Conservation (phyloP, 1,284 basidiomycete genomes). For the Ganoderma sinense region DNA sequence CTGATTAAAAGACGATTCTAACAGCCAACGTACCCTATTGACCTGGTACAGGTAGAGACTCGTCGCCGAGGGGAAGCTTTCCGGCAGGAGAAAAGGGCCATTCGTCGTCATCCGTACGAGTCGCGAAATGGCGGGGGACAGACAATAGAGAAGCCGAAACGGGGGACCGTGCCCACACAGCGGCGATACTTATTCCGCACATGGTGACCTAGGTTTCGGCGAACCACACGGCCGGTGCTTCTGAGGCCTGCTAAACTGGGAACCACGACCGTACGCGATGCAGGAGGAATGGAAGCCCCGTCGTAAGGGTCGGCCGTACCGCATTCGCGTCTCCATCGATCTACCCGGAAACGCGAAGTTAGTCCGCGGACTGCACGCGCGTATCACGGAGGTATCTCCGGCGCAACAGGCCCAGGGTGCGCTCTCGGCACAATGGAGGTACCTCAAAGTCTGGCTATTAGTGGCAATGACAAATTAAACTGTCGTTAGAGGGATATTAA, state of each 20-base stretch:
- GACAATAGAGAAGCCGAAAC: neutral
- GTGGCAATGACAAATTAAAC: too few species aligned
- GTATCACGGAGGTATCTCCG: too few species aligned
- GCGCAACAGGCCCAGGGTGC: too few species aligned
- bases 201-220: neutral
- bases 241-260: neutral
- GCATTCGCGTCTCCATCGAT: neutral
- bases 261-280: neutral
- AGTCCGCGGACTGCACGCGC: too few species aligned
- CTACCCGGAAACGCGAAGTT: too few species aligned
- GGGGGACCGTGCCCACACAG: neutral
- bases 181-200: neutral
- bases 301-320: neutral
- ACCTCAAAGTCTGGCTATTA: too few species aligned
- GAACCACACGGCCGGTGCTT: neutral
- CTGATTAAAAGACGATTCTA: neutral
- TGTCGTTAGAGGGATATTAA: too few species aligned
- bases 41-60: neutral
- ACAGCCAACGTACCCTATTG: neutral
- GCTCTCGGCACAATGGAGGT: too few species aligned
- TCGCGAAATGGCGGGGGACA: neutral
- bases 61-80: neutral
- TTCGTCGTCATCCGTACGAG: neutral
- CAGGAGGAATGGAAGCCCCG: neutral
- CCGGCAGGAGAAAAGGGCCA: neutral